These are phyloP conservation scores for Speleostelium caveatum DNA, from an alignment of 78 protist species.

Conservation along the genomic window DNA sequence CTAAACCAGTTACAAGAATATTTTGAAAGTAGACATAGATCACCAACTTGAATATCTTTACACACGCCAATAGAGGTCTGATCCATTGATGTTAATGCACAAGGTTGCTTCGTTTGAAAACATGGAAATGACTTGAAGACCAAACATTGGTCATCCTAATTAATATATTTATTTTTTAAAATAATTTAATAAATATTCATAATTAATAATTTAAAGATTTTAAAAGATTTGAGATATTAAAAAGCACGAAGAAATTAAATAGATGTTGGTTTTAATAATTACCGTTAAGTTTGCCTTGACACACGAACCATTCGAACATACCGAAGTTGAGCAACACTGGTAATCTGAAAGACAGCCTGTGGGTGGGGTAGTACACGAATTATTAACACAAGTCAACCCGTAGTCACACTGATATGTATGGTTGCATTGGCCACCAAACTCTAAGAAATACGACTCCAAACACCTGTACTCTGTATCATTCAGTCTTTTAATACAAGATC, in stretches of 20 bases:
- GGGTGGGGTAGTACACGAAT: background rate
- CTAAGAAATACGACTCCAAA: background rate
- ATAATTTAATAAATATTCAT: no score
- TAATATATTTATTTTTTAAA: no score
- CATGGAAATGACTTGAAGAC: background rate
- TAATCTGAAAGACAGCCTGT: slow-evolving; percentile 1
- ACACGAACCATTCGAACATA: background rate
- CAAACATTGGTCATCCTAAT: slow-evolving; percentile 20
- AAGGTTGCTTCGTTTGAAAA: background rate
- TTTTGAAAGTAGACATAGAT: slow-evolving; percentile 3
- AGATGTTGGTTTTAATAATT: no score
- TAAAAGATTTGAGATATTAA: no score
- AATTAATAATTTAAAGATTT: no score
- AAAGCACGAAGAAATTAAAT: no score
- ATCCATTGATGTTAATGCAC: background rate
- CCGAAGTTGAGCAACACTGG: background rate
- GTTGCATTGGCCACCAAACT: background rate
- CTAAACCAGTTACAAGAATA: slow-evolving; percentile 12
- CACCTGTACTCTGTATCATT: background rate
- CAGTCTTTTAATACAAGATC: background rate
- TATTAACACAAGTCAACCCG: background rate
- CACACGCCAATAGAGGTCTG: slow-evolving; percentile 27
- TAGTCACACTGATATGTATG: background rate
- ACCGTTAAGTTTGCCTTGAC: background rate
- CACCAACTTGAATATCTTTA: background rate